A percentile compares a stretch with the other conserved stretches of the same genome.
phyloP scores from a whole-genome alignment of 768 basidiomycete species.

The Lactifluus volemus region DNA sequence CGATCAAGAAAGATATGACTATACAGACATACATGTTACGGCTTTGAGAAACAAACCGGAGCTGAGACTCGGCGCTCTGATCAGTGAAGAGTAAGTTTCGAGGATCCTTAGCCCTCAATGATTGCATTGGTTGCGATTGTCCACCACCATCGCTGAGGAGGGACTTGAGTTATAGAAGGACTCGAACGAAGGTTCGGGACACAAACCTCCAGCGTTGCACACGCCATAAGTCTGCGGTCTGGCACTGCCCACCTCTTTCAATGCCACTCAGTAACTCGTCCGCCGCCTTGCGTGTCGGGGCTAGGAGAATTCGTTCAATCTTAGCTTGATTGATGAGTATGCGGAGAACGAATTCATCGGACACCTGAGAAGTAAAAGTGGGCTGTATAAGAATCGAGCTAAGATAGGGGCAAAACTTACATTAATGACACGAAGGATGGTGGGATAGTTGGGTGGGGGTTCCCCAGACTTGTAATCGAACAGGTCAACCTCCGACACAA shows the following conservation, averaged over 20 bases:
- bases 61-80: slow-evolving; percentile 12
- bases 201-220: slow-evolving; percentile 61
- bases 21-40: not conserved
- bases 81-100: slow-evolving; percentile 17
- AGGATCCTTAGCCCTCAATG: slow-evolving; percentile 27
- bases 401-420: slow-evolving; percentile 36
- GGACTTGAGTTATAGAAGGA: not conserved
- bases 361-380: slow-evolving; percentile 41
- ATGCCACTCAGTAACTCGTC: slow-evolving; percentile 41
- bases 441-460: slow-evolving; percentile 50
- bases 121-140: slow-evolving; percentile 35
- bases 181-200: not conserved
- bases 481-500: slow-evolving; percentile 61
- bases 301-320: slow-evolving; percentile 70
- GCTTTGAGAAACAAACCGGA: slow-evolving; percentile 6
- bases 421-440: slow-evolving; percentile 74
- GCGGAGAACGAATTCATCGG: slow-evolving; percentile 65
- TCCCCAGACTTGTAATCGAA: slow-evolving; percentile 80
- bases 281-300: slow-evolving; percentile 52
- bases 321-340: slow-evolving; percentile 65
- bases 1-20: not conserved
- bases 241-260: slow-evolving; percentile 45
- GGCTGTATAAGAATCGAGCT: not conserved
- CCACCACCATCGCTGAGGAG: slow-evolving; percentile 58
- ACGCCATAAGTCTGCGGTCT: slow-evolving; percentile 52